phyloP scores from a whole-genome alignment of 208 protist species.

The Novymonas esmeraldas region DNA sequence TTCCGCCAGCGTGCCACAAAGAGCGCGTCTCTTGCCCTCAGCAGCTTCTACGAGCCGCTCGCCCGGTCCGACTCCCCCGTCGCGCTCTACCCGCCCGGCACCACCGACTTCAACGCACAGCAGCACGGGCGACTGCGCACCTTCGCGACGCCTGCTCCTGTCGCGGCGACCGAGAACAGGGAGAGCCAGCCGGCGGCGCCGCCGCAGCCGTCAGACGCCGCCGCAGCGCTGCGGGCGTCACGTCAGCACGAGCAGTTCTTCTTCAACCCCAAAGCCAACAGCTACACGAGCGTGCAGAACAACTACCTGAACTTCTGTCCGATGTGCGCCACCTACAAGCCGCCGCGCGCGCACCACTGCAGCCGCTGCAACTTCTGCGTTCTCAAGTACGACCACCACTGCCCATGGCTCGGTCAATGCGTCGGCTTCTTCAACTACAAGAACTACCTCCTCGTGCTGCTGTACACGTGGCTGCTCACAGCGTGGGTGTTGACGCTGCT shows the following conservation, averaged over 20 bases:
- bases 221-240: neutral
- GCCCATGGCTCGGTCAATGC: conserved; percentile 92
- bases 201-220: neutral
- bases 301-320: conserved; percentile 76
- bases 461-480: conserved; percentile 81
- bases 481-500: conserved; percentile 67
- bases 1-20: conserved; percentile 67
- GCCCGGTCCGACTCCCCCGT: conserved; percentile 14
- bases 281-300: conserved; percentile 68
- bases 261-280: conserved; percentile 57
- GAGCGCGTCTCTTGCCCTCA: conserved; percentile 71
- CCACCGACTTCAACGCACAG: conserved; percentile 14
- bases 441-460: conserved; percentile 80
- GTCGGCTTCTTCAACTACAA: conserved; percentile 95
- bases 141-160: conserved; percentile 13
- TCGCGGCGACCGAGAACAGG: neutral
- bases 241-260: conserved; percentile 48
- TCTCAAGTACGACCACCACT: conserved; percentile 94
- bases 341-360: conserved; percentile 89
- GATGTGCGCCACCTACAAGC: conserved; percentile 86
- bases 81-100: conserved; percentile 25
- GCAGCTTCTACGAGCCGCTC: conserved; percentile 68
- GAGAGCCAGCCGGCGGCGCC: neutral
- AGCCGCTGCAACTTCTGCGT: conserved; percentile 88
- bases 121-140: conserved; percentile 32